Percentiles rank a stretch among this genome's conserved stretches.
Conservation (phyloP, 139 green algal genomes). For the Edaphochlamys debaryana region DNA sequence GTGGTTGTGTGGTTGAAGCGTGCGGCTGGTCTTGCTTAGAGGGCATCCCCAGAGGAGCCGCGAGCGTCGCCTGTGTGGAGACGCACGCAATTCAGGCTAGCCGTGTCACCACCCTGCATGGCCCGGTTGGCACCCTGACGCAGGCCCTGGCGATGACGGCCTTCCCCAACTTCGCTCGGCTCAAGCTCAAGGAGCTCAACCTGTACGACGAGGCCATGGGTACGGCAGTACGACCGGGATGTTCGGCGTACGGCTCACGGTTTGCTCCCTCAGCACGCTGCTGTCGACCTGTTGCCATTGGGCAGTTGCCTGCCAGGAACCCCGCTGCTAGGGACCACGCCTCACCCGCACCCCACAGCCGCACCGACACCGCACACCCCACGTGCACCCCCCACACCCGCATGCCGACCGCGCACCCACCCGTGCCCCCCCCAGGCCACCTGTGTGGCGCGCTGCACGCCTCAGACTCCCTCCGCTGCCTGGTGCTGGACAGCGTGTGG, state of each 20-base stretch:
- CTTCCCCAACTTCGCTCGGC: constrained; percentile 7
- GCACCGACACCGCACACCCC: not conserved
- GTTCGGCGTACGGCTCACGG: too few relatives aligned
- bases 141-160: constrained; percentile 31
- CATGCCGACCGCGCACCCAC: not conserved
- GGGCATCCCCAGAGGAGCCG: too few relatives aligned
- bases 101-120: too few relatives aligned
- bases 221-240: too few relatives aligned
- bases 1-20: too few relatives aligned
- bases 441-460: constrained; percentile 18
- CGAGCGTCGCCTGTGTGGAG: too few relatives aligned
- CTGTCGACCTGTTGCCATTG: too few relatives aligned
- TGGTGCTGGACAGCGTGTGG: constrained; percentile 36
- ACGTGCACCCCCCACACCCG: not conserved
- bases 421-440: not conserved
- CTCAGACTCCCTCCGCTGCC: not conserved
- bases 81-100: too few relatives aligned
- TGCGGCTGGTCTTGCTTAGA: too few relatives aligned
- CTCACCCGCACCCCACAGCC: not conserved
- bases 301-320: not conserved
- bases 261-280: too few relatives aligned
- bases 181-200: constrained; percentile 46
- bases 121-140: too few relatives aligned
- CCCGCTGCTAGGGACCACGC: not conserved
- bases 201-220: constrained; percentile 46